phyloP scores from a whole-genome alignment of 2,329 filamentous ascomycete genomes.

The Trichocomaceae sp. region DNA sequence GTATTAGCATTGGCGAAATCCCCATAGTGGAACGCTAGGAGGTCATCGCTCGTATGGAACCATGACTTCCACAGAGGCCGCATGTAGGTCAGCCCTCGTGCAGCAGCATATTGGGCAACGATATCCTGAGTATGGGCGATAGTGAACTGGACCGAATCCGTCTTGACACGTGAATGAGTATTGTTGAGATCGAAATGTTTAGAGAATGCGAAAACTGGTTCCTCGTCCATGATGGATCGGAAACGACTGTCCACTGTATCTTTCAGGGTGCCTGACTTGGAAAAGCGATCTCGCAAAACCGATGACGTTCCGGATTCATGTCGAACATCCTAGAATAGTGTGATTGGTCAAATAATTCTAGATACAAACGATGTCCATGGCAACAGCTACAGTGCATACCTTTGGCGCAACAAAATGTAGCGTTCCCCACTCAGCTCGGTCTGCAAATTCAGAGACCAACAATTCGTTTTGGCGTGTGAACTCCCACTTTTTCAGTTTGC shows the following conservation, averaged over 20 bases:
- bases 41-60: conserved; percentile 56
- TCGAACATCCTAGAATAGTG: conserved; percentile 43
- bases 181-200: conserved; percentile 54
- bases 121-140: conserved; percentile 71
- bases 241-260: conserved; percentile 63
- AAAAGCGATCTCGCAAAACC: conserved; percentile 61
- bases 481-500: conserved; percentile 38
- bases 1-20: conserved; percentile 60
- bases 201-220: conserved; percentile 75
- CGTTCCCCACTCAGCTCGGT: conserved; percentile 78
- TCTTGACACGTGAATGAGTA: conserved; percentile 21
- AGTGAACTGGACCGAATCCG: conserved; percentile 64
- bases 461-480: conserved; percentile 48
- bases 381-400: conserved; percentile 25
- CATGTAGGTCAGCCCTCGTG: conserved; percentile 70
- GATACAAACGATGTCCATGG: neutral
- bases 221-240: conserved; percentile 65
- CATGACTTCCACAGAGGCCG: conserved; percentile 72
- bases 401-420: conserved; percentile 68
- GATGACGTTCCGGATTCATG: conserved; percentile 67
- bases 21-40: conserved; percentile 68
- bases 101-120: conserved; percentile 70
- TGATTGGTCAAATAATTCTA: neutral
- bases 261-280: conserved; percentile 57
- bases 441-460: conserved; percentile 65